Conservation (phyloP, 331 rosid genomes). For the Malus hybrid region DNA sequence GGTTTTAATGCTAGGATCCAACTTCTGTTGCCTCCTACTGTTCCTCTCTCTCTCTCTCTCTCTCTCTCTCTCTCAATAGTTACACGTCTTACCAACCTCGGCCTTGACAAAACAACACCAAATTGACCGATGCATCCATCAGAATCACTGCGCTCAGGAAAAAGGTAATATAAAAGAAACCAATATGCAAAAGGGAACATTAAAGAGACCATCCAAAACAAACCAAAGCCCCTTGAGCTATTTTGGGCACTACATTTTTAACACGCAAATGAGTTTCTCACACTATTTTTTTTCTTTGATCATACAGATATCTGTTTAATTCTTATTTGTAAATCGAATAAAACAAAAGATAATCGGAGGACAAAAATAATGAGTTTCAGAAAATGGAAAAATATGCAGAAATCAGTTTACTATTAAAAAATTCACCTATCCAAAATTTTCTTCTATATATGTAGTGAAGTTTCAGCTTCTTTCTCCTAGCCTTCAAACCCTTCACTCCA, state of each 20-base stretch:
- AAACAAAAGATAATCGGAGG: too few relatives aligned
- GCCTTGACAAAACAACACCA: too few relatives aligned
- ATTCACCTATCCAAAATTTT: background rate
- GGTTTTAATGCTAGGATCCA: background rate
- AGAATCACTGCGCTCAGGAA: too few relatives aligned
- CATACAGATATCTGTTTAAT: background rate
- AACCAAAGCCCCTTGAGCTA: background rate
- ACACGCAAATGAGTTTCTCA: too few relatives aligned
- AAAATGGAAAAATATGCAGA: background rate
- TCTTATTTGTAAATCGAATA: background rate
- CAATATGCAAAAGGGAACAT: background rate
- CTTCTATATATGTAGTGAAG: constrained; percentile 24
- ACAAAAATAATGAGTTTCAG: background rate
- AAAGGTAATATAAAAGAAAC: too few relatives aligned
- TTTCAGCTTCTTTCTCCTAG: constrained; percentile 11
- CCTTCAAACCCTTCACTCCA: background rate
- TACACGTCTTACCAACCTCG: too few relatives aligned
- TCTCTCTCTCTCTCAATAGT: too few relatives aligned
- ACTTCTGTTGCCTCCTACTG: too few relatives aligned
- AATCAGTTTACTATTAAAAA: background rate
- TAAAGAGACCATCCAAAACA: background rate
- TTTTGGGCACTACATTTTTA: background rate
- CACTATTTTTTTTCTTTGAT: too few relatives aligned
- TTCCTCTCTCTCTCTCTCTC: too few relatives aligned
- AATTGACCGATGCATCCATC: too few relatives aligned